A percentile compares a stretch with the other conserved stretches of the same genome.
Evolutionary conservation across 225 moss, liverwort and hornwort genomes (phyloP).

Genomic region (Neckera pumila): DNA sequence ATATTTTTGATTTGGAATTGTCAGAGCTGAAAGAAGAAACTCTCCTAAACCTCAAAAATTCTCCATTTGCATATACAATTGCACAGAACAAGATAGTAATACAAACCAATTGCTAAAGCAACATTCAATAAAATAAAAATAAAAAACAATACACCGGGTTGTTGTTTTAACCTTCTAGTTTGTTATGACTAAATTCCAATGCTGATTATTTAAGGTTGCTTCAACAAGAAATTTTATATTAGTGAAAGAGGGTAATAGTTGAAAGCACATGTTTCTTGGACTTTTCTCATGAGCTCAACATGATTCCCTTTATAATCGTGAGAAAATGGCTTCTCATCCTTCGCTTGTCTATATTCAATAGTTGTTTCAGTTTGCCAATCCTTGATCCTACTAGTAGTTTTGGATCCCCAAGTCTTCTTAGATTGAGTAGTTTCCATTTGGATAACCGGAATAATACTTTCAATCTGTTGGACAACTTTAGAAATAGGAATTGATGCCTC

Average conservation of each 20-base stretch:
- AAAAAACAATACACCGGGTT: background rate
- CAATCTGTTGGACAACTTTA: background rate
- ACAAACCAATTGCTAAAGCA: background rate
- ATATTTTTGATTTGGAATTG: background rate
- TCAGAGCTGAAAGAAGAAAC: background rate
- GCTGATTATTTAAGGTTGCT: background rate
- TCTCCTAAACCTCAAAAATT: background rate
- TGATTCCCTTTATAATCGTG: background rate
- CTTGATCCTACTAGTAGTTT: background rate
- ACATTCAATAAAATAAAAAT: background rate
- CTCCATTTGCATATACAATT: background rate
- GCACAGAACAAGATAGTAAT: background rate
- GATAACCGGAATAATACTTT: background rate
- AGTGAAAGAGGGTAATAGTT: background rate
- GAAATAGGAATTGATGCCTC: accelerated
- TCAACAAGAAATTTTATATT: background rate
- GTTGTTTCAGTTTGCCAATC: background rate
- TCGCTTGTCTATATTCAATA: accelerated
- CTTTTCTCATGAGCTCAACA: background rate
- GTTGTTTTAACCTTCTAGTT: background rate
- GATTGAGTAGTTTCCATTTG: background rate
- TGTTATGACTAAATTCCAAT: background rate
- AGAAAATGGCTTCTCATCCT: background rate
- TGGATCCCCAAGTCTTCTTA: accelerated
- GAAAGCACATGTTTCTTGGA: background rate